These are phyloP conservation scores for Cytospora leucostoma DNA, from an alignment of 2,329 filamentous ascomycete genomes.

Conservation along the genomic window DNA sequence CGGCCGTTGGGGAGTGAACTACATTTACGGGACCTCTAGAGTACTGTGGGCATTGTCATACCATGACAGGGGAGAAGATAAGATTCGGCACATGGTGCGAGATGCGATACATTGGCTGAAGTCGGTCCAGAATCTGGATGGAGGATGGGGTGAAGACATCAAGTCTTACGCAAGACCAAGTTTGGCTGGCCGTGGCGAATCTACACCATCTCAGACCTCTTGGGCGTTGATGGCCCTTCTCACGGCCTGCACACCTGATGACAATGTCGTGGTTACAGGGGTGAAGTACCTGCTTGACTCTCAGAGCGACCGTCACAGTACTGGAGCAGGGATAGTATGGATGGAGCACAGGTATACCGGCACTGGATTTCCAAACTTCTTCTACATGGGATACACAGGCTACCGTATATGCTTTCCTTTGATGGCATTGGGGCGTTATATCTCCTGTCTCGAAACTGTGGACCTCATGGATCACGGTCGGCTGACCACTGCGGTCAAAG, in stretches of 20 bases:
- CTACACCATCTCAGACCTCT: not conserved
- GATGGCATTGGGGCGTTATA: not conserved
- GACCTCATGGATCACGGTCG: too few relatives aligned
- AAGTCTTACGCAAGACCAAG: not conserved
- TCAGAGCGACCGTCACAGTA: not conserved
- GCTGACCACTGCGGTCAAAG: too few relatives aligned
- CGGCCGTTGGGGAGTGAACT: constrained; percentile 4
- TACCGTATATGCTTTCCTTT: not conserved
- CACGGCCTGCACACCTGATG: not conserved
- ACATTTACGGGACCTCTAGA: not conserved
- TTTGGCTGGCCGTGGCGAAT: too few relatives aligned
- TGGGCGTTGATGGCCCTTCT: not conserved
- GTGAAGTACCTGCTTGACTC: not conserved
- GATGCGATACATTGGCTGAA: not conserved
- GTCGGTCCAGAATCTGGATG: not conserved
- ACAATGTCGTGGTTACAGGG: not conserved
- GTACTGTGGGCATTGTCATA: not conserved
- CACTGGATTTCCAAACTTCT: not conserved
- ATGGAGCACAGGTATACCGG: not conserved
- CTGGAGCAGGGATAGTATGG: not conserved
- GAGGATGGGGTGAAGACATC: not conserved
- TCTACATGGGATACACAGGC: not conserved
- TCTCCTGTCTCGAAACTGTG: not conserved
- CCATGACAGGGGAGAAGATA: too few relatives aligned
- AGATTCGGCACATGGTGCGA: not conserved